Conservation (phyloP, 345 rosid genomes). For the Moricandia arvensis region DNA sequence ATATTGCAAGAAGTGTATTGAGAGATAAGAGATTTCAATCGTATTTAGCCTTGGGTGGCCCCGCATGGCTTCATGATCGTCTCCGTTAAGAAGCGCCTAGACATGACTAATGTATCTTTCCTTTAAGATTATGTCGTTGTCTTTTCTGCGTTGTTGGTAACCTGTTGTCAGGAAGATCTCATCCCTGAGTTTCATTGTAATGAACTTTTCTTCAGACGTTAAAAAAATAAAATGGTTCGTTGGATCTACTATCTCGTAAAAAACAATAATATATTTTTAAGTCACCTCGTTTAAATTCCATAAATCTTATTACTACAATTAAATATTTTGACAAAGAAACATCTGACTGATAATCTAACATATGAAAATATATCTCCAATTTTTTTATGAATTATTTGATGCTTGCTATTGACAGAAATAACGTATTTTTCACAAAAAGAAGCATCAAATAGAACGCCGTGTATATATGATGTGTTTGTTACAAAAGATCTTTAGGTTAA, state of each 20-base stretch:
- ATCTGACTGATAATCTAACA: not conserved
- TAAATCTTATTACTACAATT: not conserved
- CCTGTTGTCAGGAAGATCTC: too few species aligned
- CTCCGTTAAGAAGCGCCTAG: too few species aligned
- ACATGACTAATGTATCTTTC: too few species aligned
- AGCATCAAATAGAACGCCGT: not conserved
- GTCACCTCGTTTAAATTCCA: not conserved
- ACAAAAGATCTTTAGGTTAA: not conserved
- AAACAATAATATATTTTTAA: not conserved
- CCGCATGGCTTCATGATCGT: too few species aligned
- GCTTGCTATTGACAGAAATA: too few species aligned
- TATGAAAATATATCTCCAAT: not conserved
- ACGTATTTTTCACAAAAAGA: not conserved
- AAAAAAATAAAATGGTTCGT: constrained; percentile 1
- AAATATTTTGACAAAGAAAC: not conserved
- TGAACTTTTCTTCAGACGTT: too few species aligned
- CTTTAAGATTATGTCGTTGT: too few species aligned
- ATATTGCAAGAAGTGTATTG: too few species aligned
- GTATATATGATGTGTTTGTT: constrained; percentile 9
- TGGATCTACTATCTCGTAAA: not conserved
- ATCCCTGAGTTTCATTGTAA: too few species aligned
- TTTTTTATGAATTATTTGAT: not conserved
- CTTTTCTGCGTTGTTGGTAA: too few species aligned
- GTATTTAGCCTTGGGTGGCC: too few species aligned
- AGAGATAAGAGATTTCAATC: too few species aligned